These are phyloP conservation scores for Colletotrichum spaethianum DNA, from an alignment of 2,329 filamentous ascomycete species.

Conservation along the genomic window DNA sequence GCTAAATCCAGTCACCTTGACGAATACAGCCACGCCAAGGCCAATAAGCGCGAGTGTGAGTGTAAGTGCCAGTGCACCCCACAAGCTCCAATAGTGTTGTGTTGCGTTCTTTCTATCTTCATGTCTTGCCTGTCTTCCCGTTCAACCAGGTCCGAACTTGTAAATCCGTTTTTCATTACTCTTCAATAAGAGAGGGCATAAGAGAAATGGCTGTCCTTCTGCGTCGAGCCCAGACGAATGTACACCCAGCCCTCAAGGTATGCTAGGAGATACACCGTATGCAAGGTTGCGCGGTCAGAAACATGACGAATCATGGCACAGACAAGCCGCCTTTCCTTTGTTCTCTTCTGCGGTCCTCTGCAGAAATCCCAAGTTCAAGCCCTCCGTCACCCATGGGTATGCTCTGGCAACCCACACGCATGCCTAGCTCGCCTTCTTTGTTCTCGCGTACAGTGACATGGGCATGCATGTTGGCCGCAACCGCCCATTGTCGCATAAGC, in stretches of 20 bases:
- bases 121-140: neutral
- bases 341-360: conserved; percentile 30
- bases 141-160: conserved; percentile 5
- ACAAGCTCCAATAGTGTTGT: conserved; percentile 21
- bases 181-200: neutral
- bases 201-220: neutral
- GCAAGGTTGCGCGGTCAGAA: conserved; percentile 22
- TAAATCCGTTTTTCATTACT: neutral
- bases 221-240: conserved; percentile 11
- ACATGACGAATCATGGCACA: conserved; percentile 38
- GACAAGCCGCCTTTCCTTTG: conserved; percentile 37
- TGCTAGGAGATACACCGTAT: conserved; percentile 6
- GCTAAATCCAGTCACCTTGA: neutral
- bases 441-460: conserved; percentile 37
- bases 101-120: neutral
- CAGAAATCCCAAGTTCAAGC: conserved; percentile 22
- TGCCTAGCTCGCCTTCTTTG: conserved; percentile 34
- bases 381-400: conserved; percentile 25
- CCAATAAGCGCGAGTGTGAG: neutral
- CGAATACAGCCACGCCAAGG: conserved; percentile 26
- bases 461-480: conserved; percentile 38
- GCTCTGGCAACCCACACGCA: conserved; percentile 28
- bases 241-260: conserved; percentile 9
- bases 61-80: conserved; percentile 24
- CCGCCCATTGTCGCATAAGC: conserved; percentile 36